phyloP scores from a whole-genome alignment of 2,329 filamentous ascomycete genomes.

The Colletotrichum cuscutae region DNA sequence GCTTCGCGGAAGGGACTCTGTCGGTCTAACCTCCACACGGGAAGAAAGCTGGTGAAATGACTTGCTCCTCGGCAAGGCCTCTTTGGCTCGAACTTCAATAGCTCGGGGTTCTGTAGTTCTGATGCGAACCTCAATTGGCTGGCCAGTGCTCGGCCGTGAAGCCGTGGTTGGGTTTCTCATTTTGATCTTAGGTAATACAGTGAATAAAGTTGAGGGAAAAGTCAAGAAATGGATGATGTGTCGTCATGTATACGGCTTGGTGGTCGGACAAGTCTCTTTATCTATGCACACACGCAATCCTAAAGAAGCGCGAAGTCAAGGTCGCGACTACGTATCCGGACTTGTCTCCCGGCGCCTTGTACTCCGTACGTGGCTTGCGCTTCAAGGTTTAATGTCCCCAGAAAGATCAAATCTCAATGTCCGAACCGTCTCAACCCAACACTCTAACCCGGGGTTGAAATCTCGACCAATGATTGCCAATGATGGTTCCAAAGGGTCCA shows the following conservation, averaged over 20 bases:
- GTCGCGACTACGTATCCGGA: neutral
- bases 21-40: neutral
- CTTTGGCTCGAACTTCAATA: neutral
- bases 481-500: neutral
- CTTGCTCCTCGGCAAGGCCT: neutral
- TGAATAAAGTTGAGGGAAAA: neutral
- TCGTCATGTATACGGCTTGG: neutral
- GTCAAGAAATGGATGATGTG: neutral
- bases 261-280: slow-evolving; percentile 18
- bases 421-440: neutral
- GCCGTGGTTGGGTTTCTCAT: slow-evolving; percentile 16
- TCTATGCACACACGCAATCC: neutral
- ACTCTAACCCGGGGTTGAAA: neutral
- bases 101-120: neutral
- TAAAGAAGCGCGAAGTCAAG: neutral
- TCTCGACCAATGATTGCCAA: slow-evolving; percentile 7
- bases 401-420: neutral
- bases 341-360: neutral
- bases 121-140: neutral
- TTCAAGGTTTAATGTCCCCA: neutral
- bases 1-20: neutral
- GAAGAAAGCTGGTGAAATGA: neutral
- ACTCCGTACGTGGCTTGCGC: slow-evolving; percentile 18
- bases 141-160: neutral
- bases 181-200: neutral